Base-by-base conservation (phyloP, 2,329 filamentous ascomycete species). In the Malbranchea cinnamomea region DNA sequence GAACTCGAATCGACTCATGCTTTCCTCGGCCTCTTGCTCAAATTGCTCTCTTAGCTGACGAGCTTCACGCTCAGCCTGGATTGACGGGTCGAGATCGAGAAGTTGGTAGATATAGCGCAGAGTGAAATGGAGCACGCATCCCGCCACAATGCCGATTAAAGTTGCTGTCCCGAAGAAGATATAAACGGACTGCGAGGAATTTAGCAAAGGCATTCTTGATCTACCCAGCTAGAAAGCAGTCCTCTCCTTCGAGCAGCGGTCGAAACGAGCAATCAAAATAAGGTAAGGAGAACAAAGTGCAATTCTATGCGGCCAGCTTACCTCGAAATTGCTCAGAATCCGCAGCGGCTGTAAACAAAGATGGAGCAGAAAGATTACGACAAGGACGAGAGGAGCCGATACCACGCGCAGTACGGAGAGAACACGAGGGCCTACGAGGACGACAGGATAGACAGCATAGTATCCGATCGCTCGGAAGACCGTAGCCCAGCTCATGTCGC, bases 91-190 rank as follows among this genome's bases (percentile, higher is more conserved):
- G 20, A 28, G 23, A 17, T 26, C 13, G n/a, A 31, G 20, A 16
- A 24, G 22, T 19, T 33, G 11, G n/a, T 28, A 23, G 10, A 31
- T 25, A 26, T 24, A 45, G 33, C 57, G 60, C 34, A 72, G 75
- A 11, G 63, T 60, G 31, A 70, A 53, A 44, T 70, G 65, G 24
- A 84, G 51, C 11, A 68, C 40, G 29, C 73, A 50, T 30, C 78
- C 80, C 16, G 73, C 59, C 7, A 70, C 29, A 30, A 74, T 54
- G n/a, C 81, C 81, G 30, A 82, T 62, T 11, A 79, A 52, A 18
- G 69, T 64, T 5, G 79, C 81, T 14, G 73, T 65, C 28, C 72
- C 73, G 26, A 84, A 60, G 44, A 65, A 76, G 44, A 67, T 64
- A 31, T 53, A 50, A 12, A 60, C 35, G 27, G 54, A 55, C 61